A percentile compares a stretch with the other conserved stretches of the same genome.
phyloP scores from a whole-genome alignment of 192 early-diverging fungal species.

The Gaertneriomyces sp. region DNA sequence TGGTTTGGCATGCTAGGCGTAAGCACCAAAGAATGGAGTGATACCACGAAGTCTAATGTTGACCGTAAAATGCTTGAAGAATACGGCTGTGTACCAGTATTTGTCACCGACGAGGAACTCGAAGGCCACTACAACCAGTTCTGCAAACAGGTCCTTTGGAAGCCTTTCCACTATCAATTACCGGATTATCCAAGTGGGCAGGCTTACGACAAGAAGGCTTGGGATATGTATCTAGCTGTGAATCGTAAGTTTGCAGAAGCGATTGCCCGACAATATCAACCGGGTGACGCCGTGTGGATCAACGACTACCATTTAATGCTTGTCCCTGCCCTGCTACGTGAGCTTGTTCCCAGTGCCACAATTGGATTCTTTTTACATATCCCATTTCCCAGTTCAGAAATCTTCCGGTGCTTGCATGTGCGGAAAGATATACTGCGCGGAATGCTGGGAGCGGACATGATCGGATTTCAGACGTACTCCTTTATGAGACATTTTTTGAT shows the following conservation, averaged over 20 bases:
- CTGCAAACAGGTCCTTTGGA: conserved; percentile 97
- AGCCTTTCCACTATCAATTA: conserved; percentile 93
- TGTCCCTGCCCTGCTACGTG: conserved; percentile 80
- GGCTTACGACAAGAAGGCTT: conserved; percentile 72
- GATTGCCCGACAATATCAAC: conserved; percentile 70
- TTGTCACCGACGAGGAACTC: conserved; percentile 72
- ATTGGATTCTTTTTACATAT: conserved; percentile 97
- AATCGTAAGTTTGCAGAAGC: conserved; percentile 82
- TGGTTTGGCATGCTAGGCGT: conserved; percentile 68
- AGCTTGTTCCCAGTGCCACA: conserved; percentile 76
- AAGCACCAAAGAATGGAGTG: conserved; percentile 63
- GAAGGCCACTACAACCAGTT: conserved; percentile 92
- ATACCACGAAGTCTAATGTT: conserved; percentile 59
- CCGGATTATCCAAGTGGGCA: conserved; percentile 81
- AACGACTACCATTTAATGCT: conserved; percentile 98
- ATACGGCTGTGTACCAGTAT: conserved; percentile 73
- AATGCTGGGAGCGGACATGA: conserved; percentile 48
- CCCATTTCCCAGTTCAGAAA: conserved; percentile 93
- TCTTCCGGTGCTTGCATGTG: conserved; percentile 85
- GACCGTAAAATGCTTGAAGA: conserved; percentile 56
- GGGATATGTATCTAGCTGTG: conserved; percentile 78
- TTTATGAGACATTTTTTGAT: conserved; percentile 60
- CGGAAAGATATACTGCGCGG: conserved; percentile 50
- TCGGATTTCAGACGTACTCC: conserved; percentile 54
- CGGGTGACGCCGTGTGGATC: conserved; percentile 91